phyloP scores from a whole-genome alignment of 768 basidiomycete genomes.

The Neoboletus subvelutipes region DNA sequence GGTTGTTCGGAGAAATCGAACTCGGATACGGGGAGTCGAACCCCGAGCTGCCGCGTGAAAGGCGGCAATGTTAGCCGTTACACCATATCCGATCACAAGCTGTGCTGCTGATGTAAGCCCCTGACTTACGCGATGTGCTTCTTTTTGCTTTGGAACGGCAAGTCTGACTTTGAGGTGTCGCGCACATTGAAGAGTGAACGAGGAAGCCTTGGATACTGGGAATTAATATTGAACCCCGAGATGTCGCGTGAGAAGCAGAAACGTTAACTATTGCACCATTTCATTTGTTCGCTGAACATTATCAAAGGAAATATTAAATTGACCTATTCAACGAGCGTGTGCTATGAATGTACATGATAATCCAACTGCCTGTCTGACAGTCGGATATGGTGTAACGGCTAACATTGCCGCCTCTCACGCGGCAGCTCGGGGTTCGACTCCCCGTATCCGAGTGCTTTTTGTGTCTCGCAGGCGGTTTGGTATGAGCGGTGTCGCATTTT shows the following conservation, averaged over 20 bases:
- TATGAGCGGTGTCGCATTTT: no score
- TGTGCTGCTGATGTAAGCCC: neutral
- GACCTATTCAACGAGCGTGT: neutral
- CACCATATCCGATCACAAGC: conserved; percentile 48
- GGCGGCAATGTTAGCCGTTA: conserved; percentile 69
- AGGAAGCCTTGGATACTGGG: neutral
- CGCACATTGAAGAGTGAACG: neutral
- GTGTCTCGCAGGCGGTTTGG: no score
- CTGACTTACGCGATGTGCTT: neutral
- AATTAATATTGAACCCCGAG: conserved; percentile 32
- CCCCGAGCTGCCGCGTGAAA: conserved; percentile 51
- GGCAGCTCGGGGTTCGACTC: conserved; percentile 33
- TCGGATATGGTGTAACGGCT: conserved; percentile 65
- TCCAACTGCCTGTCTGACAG: neutral
- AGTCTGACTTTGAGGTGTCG: neutral
- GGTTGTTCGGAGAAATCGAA: neutral
- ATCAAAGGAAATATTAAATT: neutral
- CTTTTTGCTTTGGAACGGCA: no score
- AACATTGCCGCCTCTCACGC: conserved; percentile 66
- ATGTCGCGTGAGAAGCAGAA: conserved; percentile 56
- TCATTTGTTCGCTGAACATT: neutral
- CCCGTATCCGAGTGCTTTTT: neutral
- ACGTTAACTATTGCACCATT: conserved; percentile 62
- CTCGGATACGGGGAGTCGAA: conserved; percentile 6
- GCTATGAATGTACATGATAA: neutral